Conservation (phyloP, 2,329 filamentous ascomycete genomes). For the Beauveria sp. region DNA sequence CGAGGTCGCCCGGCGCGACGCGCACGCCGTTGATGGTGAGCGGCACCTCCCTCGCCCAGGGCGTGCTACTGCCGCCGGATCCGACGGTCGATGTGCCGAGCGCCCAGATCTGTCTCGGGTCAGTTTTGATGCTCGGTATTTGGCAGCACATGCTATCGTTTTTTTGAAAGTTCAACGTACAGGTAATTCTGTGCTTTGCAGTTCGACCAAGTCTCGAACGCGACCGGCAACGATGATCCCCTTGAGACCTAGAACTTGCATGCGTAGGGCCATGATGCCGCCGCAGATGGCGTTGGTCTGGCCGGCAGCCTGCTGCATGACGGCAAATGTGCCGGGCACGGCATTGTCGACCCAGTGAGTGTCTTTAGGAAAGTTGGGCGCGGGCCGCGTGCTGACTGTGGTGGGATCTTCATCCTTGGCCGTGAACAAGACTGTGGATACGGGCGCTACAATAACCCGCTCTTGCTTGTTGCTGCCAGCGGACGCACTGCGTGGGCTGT, state of each 20-base stretch:
- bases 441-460: constrained; percentile 39
- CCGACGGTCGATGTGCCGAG: constrained; percentile 51
- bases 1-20: constrained; percentile 52
- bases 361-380: constrained; percentile 45
- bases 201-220: constrained; percentile 57
- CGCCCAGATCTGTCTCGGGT: constrained; percentile 41
- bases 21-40: constrained; percentile 35
- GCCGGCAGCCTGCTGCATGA: constrained; percentile 57
- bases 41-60: constrained; percentile 44
- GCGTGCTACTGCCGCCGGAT: constrained; percentile 46
- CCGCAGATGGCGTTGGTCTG: constrained; percentile 66
- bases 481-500: constrained; percentile 17
- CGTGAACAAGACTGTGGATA: constrained; percentile 57
- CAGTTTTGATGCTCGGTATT: constrained; percentile 1
- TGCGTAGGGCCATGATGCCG: constrained; percentile 67
- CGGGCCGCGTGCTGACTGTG: constrained; percentile 18
- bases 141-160: not conserved
- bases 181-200: constrained; percentile 47
- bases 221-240: constrained; percentile 62
- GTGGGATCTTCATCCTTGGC: constrained; percentile 39
- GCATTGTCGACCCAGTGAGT: constrained; percentile 64
- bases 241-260: constrained; percentile 53
- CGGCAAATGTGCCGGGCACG: constrained; percentile 50
- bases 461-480: constrained; percentile 18
- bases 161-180: constrained; percentile 31